A percentile compares a stretch with the other conserved stretches of the same genome.
Evolutionary conservation across 139 green algal species (phyloP).

Genomic region (Tetraselmis chui): DNA sequence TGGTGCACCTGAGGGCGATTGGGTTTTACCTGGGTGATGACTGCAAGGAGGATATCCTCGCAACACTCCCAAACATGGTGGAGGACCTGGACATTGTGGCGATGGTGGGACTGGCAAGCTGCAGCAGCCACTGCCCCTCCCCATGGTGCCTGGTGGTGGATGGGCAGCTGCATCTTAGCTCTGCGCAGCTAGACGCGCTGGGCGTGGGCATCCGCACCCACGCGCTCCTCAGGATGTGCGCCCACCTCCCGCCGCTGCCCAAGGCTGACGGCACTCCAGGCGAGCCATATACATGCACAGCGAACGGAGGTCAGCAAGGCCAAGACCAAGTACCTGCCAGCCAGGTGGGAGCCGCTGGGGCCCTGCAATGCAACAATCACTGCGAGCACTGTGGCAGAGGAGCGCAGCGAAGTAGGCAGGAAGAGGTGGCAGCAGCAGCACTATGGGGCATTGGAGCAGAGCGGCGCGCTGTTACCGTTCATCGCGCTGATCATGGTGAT

Average conservation of each 20-base stretch:
- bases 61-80: too few species aligned
- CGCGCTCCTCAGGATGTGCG: background rate
- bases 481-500: too few species aligned
- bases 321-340: background rate
- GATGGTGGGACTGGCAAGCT: background rate
- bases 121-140: background rate
- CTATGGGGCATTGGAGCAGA: background rate
- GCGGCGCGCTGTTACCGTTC: background rate
- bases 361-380: too few species aligned
- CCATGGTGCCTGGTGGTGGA: background rate
- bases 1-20: too few species aligned
- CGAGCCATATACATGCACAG: background rate
- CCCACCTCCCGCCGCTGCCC: background rate
- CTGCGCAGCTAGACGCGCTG: background rate
- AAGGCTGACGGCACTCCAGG: background rate
- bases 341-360: background rate
- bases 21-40: too few species aligned
- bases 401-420: too few species aligned
- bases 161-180: background rate
- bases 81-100: background rate
- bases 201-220: background rate
- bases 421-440: background rate
- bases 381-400: too few species aligned
- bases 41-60: too few species aligned
- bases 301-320: background rate